Evolutionary conservation across 129 eudicot species (phyloP).

Genomic region (Smallanthus sonchifolius): DNA sequence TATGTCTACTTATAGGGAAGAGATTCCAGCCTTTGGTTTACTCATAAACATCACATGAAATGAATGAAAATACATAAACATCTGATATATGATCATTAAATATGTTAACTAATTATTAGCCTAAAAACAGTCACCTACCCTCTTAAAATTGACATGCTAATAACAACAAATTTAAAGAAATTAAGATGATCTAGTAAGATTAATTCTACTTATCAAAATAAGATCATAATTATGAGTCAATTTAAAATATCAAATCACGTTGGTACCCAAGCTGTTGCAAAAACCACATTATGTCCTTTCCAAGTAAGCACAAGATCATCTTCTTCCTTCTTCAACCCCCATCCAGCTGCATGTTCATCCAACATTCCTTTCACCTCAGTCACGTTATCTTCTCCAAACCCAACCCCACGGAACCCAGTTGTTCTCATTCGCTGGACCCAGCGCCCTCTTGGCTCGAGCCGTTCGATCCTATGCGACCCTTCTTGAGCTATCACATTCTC

Average conservation of each 20-base stretch:
- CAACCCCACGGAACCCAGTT: constrained; percentile 49
- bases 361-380: constrained; percentile 77
- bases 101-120: constrained; percentile 24
- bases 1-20: too few species aligned
- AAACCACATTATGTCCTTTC: constrained; percentile 98
- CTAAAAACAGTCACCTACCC: constrained; percentile 14
- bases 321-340: constrained; percentile 97
- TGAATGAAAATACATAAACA: background rate
- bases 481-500: constrained; percentile 85
- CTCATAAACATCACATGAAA: too few species aligned
- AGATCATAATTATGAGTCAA: constrained; percentile 9
- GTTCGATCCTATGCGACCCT: constrained; percentile 67
- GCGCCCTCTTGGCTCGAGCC: constrained; percentile 61
- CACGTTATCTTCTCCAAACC: constrained; percentile 61
- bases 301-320: constrained; percentile 89
- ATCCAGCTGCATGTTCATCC: constrained; percentile 93
- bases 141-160: background rate
- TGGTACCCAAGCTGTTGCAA: constrained; percentile 91
- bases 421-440: constrained; percentile 84
- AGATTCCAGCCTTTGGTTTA: too few species aligned
- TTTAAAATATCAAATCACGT: constrained; percentile 9
- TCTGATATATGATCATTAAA: constrained; percentile 18
- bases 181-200: background rate
- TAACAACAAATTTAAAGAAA: background rate
- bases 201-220: constrained; percentile 22